phyloP scores from a whole-genome alignment of 2,329 filamentous ascomycete species.

The Botryotinia calthae region DNA sequence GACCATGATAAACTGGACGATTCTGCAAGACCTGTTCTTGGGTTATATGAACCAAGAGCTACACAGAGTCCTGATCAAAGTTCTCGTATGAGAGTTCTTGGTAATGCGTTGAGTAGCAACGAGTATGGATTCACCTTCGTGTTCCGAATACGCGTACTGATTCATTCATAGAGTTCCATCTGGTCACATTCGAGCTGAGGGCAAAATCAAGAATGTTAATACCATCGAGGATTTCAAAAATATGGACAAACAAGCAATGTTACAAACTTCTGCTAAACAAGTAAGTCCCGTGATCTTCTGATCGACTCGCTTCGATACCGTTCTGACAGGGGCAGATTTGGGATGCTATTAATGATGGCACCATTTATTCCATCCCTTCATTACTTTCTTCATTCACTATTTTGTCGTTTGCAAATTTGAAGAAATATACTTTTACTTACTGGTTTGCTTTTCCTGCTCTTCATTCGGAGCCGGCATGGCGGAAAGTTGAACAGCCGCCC shows the following conservation, averaged over 20 bases:
- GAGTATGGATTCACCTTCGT: conserved; percentile 58
- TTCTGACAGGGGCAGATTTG: conserved; percentile 65
- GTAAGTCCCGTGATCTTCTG: conserved; percentile 46
- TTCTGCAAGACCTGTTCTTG: conserved; percentile 80
- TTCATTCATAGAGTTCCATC: conserved; percentile 56
- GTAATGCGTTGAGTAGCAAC: conserved; percentile 78
- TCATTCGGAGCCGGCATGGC: conserved; percentile 85
- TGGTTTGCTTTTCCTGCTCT: conserved; percentile 96
- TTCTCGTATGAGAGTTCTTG: conserved; percentile 86
- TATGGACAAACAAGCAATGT: conserved; percentile 73
- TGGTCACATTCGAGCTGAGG: conserved; percentile 78
- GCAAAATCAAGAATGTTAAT: conserved; percentile 93
- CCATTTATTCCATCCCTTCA: conserved; percentile 92
- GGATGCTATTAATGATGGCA: conserved; percentile 95
- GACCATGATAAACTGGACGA: conserved; percentile 97
- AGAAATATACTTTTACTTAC: conserved; percentile 97
- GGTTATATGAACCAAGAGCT: conserved; percentile 81
- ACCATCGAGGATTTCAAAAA: conserved; percentile 91
- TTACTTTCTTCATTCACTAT: conserved; percentile 85
- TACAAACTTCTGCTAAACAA: conserved; percentile 75
- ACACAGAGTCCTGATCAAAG: conserved; percentile 70
- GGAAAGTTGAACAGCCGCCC: conserved; percentile 49
- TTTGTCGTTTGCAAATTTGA: conserved; percentile 90
- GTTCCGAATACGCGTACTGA: conserved; percentile 17
- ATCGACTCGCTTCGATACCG: conserved; percentile 6